These are phyloP conservation scores for Phytophthora megakarya DNA, from an alignment of 352 stramenopile genomes.

Conservation along the genomic window DNA sequence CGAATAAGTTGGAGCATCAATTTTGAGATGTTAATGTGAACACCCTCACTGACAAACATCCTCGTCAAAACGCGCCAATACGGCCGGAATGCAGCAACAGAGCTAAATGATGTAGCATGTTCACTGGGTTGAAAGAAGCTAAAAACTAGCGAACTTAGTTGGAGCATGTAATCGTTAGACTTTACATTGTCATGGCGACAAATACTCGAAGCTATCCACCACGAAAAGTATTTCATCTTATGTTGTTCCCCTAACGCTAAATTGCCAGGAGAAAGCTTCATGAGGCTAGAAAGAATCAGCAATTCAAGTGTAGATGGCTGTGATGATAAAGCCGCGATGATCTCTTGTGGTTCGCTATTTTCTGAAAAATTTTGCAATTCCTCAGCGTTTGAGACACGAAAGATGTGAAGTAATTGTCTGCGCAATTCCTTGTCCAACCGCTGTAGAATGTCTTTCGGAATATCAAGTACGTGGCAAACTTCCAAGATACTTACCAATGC, in stretches of 20 bases:
- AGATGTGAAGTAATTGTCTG: neutral
- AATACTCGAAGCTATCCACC: conserved; percentile 15
- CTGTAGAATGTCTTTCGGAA: conserved; percentile 1
- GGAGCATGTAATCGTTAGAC: neutral
- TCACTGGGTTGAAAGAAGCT: neutral
- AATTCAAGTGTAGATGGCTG: neutral
- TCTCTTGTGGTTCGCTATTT: neutral
- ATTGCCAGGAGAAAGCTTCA: neutral
- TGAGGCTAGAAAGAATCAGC: conserved; percentile 10
- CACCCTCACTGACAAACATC: neutral
- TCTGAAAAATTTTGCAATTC: neutral
- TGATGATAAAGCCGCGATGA: neutral
- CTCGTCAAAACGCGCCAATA: conserved; percentile 23
- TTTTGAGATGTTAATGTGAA: neutral
- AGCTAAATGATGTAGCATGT: neutral
- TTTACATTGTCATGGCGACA: neutral
- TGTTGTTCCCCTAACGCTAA: neutral
- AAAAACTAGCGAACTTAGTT: conserved; percentile 3
- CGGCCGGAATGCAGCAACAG: neutral
- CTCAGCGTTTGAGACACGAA: neutral
- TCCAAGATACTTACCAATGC: neutral
- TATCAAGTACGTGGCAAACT: neutral
- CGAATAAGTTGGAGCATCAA: conserved; percentile 18
- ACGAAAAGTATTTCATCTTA: neutral
- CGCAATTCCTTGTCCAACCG: neutral